Conservation (phyloP, 1,139 yeast genomes). For the Candida sp. region DNA sequence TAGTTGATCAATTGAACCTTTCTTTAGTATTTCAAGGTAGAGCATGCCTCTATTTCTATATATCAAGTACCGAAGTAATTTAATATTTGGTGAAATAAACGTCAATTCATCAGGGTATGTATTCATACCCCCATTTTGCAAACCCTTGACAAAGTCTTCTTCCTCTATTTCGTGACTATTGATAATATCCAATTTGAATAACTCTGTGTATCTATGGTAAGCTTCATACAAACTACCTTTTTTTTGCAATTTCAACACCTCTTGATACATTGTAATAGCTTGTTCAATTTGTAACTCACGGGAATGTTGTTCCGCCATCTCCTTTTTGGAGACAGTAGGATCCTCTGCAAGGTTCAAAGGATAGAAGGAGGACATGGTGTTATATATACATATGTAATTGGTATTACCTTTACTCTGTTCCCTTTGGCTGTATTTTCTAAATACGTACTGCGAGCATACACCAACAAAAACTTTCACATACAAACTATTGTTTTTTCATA, state of each 20-base stretch:
- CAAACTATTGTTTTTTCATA: no score
- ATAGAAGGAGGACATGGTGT: constrained; percentile 57
- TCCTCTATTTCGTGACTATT: constrained; percentile 48
- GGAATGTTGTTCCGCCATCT: constrained; percentile 81
- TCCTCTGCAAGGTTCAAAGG: constrained; percentile 81
- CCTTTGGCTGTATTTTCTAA: no score
- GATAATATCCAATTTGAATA: constrained; percentile 69
- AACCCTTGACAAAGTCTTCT: constrained; percentile 32
- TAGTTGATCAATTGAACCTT: constrained; percentile 4
- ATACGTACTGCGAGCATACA: no score
- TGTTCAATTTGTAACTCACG: constrained; percentile 86
- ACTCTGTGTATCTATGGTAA: constrained; percentile 49
- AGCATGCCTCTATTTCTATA: constrained; percentile 81
- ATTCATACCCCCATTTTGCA: constrained; percentile 36
- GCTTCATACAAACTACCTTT: constrained; percentile 47
- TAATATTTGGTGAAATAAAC: constrained; percentile 64
- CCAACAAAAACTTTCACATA: no score
- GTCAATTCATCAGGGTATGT: constrained; percentile 38
- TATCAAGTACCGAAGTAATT: constrained; percentile 70
- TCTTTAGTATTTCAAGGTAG: constrained; percentile 46
- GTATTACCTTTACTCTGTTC: no score
- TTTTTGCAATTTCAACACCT: constrained; percentile 64
- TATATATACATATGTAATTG: background rate
- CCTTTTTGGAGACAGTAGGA: constrained; percentile 45
- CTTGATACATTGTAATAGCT: constrained; percentile 73